Base-by-base conservation (phyloP, 2,329 filamentous ascomycete genomes). In the Gaeumannomyces sp. region DNA sequence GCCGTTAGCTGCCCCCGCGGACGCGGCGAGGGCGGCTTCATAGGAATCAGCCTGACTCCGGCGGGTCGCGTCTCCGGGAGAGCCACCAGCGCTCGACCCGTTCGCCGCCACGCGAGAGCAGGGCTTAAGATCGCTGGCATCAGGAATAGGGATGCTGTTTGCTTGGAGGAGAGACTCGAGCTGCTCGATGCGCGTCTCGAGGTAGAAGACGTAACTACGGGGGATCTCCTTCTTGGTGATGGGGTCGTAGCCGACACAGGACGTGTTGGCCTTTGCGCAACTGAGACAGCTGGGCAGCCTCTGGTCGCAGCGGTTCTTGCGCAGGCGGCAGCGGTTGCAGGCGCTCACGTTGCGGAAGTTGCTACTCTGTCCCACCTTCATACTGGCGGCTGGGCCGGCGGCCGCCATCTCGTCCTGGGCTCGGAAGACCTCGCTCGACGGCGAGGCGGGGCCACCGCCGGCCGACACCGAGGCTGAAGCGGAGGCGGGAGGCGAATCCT, bases 171-270 rank as follows among this genome's bases (percentile, higher is more conserved):
- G 78, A 45, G 83, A 83, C 76, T 98, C 94, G 35, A 98, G 86
- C 76, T 95, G 91, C 67, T 88, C 85, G 64, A 97, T 86, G 66
- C 94, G 85, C 33, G 90, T 91, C 76, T 98, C 94, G 66, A 98
- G 88, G 74, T 97, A 98, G 78, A 91, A 97, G 61, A 98, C 92
- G 80, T 98, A 98, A 76, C 90, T 92, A 68, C 59, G 86, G 62
- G 94, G 94, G 66, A 98, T 97, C 78, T 97, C 93, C 73, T 91
- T 89, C 82, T 97, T 97, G 29, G 92, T 96, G 73, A 97, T 97
- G 45, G 94, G 93, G 74, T 98, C 94, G 76, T 97, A 97, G 68
- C 94, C 94, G 62, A 97, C 92, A 75, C 95, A 98, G 69, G 91
- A 89, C 60, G 96, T 91, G 66, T 86, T 85, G n/a, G 91, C 93